Conservation (phyloP, 148 eudicot species). For the Dianthus caryophyllus region DNA sequence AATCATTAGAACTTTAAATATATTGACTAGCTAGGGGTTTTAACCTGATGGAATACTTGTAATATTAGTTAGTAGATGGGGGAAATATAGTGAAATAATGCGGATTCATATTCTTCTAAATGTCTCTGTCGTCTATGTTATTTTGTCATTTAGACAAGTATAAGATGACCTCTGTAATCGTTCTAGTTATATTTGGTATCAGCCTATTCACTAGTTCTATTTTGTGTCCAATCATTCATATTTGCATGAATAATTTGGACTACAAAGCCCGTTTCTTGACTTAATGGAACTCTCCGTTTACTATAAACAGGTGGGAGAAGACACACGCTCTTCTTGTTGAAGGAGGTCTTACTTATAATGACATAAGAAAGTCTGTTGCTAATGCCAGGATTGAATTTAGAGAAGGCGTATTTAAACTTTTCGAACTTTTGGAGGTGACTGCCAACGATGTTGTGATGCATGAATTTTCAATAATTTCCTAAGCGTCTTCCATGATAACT, state of each 20-base stretch:
- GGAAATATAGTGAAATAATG: not conserved
- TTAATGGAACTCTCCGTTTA: not conserved
- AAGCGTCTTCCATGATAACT: not conserved
- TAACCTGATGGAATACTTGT: not conserved
- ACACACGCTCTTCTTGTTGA: constrained; percentile 87
- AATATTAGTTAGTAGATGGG: not conserved
- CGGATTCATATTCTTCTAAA: not conserved
- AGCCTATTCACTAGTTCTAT: not conserved
- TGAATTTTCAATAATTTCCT: not conserved
- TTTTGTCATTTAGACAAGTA: not conserved
- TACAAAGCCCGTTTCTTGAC: not conserved
- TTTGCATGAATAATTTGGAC: not conserved
- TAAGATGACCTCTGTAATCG: not conserved
- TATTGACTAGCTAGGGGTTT: not conserved
- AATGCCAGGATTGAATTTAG: constrained; percentile 69
- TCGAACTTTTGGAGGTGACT: constrained; percentile 76
- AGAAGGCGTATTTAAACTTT: constrained; percentile 77
- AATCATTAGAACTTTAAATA: not conserved
- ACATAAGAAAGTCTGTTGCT: constrained; percentile 67
- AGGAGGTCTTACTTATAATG: constrained; percentile 82
- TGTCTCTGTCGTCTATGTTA: not conserved
- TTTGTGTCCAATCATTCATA: not conserved
- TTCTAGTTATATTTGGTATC: not conserved
- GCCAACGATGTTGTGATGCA: constrained; percentile 9
- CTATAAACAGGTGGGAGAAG: constrained; percentile 71